Evolutionary conservation across 805 yeast species (phyloP).

Genomic region (Candida nitratophila): DNA sequence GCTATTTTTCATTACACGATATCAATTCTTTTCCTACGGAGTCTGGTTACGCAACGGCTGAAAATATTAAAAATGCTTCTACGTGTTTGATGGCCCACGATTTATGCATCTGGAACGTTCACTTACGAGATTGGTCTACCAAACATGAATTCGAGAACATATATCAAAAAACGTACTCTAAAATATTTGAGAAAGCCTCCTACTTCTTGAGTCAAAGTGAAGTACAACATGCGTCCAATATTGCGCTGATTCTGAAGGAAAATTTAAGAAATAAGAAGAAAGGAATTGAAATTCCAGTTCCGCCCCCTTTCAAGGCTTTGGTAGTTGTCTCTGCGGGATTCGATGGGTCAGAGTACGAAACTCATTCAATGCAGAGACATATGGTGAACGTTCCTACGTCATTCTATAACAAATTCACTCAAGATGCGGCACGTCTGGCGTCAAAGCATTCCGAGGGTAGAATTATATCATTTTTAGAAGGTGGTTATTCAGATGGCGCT

Average conservation of each 20-base stretch:
- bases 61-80: conserved; percentile 66
- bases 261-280: conserved; percentile 9
- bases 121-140: conserved; percentile 55
- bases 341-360: conserved; percentile 81
- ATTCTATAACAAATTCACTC: conserved; percentile 65
- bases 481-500: conserved; percentile 84
- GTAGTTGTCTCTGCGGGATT: conserved; percentile 82
- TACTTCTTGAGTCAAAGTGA: conserved; percentile 50
- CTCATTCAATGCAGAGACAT: conserved; percentile 80
- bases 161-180: conserved; percentile 55
- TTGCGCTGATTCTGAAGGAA: conserved; percentile 2
- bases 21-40: conserved; percentile 85
- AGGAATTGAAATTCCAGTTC: conserved; percentile 28
- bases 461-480: conserved; percentile 66
- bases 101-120: conserved; percentile 78
- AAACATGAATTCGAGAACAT: conserved; percentile 59
- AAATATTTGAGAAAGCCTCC: conserved; percentile 57
- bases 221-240: conserved; percentile 30
- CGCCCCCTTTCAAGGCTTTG: conserved; percentile 41
- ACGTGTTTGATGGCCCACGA: conserved; percentile 75
- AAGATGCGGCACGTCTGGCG: conserved; percentile 65
- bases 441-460: conserved; percentile 51
- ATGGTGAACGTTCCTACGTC: conserved; percentile 75
- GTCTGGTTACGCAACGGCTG: conserved; percentile 65
- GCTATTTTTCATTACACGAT: conserved; percentile 79